These are phyloP conservation scores for Sordariomycetes sp. DNA, from an alignment of 2,329 filamentous ascomycete species.

Conservation along the genomic window DNA sequence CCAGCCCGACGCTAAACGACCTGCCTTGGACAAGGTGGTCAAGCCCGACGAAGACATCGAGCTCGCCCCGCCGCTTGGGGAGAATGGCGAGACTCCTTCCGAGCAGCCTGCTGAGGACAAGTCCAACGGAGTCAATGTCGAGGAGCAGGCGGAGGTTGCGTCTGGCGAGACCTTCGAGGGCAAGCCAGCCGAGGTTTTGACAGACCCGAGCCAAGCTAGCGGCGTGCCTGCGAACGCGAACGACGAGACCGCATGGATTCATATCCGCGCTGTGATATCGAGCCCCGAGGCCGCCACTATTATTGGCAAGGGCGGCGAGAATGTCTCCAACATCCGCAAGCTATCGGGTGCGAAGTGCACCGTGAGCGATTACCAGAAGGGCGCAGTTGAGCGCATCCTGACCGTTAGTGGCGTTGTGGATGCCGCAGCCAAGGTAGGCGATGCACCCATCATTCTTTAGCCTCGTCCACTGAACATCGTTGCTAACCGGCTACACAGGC, in stretches of 20 bases:
- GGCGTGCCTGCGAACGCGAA: constrained; percentile 39
- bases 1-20: constrained; percentile 94
- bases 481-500: constrained; percentile 45
- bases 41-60: constrained; percentile 51
- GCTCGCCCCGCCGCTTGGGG: constrained; percentile 26
- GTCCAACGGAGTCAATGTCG: constrained; percentile 38
- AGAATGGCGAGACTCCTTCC: constrained; percentile 19
- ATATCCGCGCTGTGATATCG: constrained; percentile 92
- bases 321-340: constrained; percentile 92
- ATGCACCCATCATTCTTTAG: neutral
- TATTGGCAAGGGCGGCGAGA: constrained; percentile 97
- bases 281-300: constrained; percentile 96
- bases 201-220: constrained; percentile 29
- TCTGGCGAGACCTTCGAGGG: constrained; percentile 35
- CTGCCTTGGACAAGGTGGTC: constrained; percentile 84
- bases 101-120: constrained; percentile 39
- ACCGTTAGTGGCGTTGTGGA: constrained; percentile 96
- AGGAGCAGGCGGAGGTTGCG: constrained; percentile 57
- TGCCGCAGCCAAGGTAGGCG: constrained; percentile 80
- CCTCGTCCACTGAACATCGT: neutral
- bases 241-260: constrained; percentile 93
- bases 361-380: constrained; percentile 95
- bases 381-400: constrained; percentile 92
- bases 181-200: constrained; percentile 24
- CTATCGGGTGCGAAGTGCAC: constrained; percentile 97